Evolutionary conservation across 2,329 filamentous ascomycete genomes (phyloP), one percentile per base, ranked within the genome.

Genomic region (Aspergillaceae sp.): DNA sequence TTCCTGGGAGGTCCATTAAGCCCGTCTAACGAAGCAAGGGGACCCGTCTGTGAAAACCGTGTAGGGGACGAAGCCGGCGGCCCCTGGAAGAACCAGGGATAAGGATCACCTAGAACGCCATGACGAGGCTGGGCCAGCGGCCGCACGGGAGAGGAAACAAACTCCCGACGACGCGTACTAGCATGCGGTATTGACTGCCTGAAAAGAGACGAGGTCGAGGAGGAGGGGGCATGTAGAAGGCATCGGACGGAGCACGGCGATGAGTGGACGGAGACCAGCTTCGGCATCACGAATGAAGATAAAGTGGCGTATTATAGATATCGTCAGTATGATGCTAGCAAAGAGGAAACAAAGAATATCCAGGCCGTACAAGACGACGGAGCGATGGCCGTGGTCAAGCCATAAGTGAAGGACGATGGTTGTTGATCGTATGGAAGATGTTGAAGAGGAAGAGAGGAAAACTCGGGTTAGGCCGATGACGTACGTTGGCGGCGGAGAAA

Each of bases 41-140:
- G 46, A 37, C 56, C 35, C 38, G 56, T 52, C 38, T 54, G 57
- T 7, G 58, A 60, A 44, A 65, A 64, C 8, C 30, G 30, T 32
- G 30, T 9, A 5, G 30, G 30, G 37, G 56, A 53, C 30, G 51
- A 46, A 5, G 45, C 30, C 7, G 56, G 53, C 10, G 46, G 32
- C 35, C 56, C 37, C 10, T 27, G 48, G 19, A 61, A 58, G 27
- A 64, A 59, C 60, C 65, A 68, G 33, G 63, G 19, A 19, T 19
- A 19, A 19, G 19, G 53, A 26, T 68, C 65, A 27, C 56, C 58
- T 36, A 65, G 51, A 36, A 64, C 60, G 10, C 64, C 66, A 48
- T 65, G 56, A 27, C 61, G 62, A 7, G 64, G 58, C 44, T 67
- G 66, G 7, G 66, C 68, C 4, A 70, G 56, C 33, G 55, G 55